Base-by-base conservation (phyloP, 192 early-diverging fungal genomes). In the Geranomyces variabilis region DNA sequence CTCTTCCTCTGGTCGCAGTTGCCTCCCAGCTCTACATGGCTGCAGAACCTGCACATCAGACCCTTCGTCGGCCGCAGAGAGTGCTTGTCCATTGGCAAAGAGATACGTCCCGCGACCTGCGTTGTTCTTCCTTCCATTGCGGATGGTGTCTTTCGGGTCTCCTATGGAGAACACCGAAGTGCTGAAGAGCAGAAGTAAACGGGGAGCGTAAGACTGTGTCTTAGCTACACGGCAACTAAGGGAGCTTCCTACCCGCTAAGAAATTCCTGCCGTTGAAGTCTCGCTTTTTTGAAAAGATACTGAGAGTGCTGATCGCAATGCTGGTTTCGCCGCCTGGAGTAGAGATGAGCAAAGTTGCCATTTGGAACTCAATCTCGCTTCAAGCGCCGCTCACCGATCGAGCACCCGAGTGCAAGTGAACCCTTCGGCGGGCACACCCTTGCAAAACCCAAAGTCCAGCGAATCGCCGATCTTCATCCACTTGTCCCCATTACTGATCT, bases 401-500 rank as follows among this genome's bases (percentile, higher is more conserved):
- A 51, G 47, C 15, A 60, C 58, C 17, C 58, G 22, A 22, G 55
- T 44, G 29, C 69, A 71, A 48, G 6, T 61, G 9, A 30, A 28
- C 10, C 69, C 69, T 4, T 63, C 46, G 14, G 17, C 47, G 3
- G 14, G 69, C 5, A 33, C 43, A 1, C 53, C 62, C 41, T 79
- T 75, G 70, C 80, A 81, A 33, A 64, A 58, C 1, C 15, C 66
- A 8, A 72, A 15, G 60, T 81, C 80, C 58, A 45, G 14, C 6
- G 71, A 75, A 30, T 28, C 49, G 30, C 80, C 80, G 29, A 81
- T 63, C 29, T 75, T 79, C 57, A 81, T 67, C 51, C 73, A 75
- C 57, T 81, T 78, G 45, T 78, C 65, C 15, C 63, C 29, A 56
- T 72, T 68, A 43, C 72, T 66, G 36, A 81, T 46, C 31, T 72